Base-by-base conservation (phyloP, 2,329 filamentous ascomycete species). In the Aspergillus piperis region DNA sequence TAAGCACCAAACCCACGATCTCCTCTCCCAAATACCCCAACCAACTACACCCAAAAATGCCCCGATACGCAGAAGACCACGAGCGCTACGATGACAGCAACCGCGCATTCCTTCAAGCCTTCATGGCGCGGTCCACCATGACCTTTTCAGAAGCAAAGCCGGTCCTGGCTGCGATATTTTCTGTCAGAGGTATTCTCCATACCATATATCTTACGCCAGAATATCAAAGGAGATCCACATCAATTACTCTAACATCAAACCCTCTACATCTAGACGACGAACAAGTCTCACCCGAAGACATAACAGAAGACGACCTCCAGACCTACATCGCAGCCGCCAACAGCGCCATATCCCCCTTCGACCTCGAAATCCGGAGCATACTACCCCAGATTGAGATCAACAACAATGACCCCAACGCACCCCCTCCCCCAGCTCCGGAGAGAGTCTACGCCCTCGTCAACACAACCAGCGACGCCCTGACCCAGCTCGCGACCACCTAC, bases 371-470 rank as follows among this genome's bases (percentile, higher is more conserved):
- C 71, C 87, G 92, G 62, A 90, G 83, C 71, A 85, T 86, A 3
- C 78, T 86, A 38, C 86, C 95, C 69, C 93, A 97, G 74, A 72
- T 76, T 27, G 86, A 85, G 65, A 36, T 69, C 17, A 54, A 68
- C 21, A 32, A 65, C 25, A 60, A 62, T 11, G 48, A 60, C 10
- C 27, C 44, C 5, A 30, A 54, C 3, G 23, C 15, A 11, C 25
- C 39, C 6, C 25, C 13, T 15, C 19, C 38, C 4, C 32, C 32
- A 15, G 11, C 32, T 2, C 65, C 68, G 3, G 80, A 86, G 68
- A 85, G 87, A n/a, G 80, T 92, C 21, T 96, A 88, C 74, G 91
- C 90, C 2, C 82, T 99, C 36, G 89, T 98, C 50, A 99, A 99
- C 77, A 91, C 89, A 1, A 89, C 90, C 8, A 92, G 89, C 62